Conservation (phyloP, 2,329 filamentous ascomycete genomes). For the Clarireedia sp. region DNA sequence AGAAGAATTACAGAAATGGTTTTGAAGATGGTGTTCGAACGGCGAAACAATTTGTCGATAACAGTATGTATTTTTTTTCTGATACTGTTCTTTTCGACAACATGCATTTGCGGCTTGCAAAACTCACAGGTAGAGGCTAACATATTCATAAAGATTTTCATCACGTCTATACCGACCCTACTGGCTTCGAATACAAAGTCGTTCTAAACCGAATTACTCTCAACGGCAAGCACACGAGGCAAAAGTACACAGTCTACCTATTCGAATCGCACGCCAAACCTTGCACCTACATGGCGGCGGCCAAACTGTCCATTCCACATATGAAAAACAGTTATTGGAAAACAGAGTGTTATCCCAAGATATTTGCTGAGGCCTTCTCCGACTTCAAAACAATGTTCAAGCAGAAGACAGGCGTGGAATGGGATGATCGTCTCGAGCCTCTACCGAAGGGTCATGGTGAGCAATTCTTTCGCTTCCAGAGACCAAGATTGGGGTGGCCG, state of each 20-base stretch:
- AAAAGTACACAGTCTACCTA: constrained; percentile 53
- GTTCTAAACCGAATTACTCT: constrained; percentile 47
- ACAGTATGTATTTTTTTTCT: constrained; percentile 34
- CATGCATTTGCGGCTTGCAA: background rate
- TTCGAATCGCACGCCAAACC: constrained; percentile 57
- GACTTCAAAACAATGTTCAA: constrained; percentile 51
- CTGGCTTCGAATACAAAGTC: constrained; percentile 57
- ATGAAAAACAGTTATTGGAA: constrained; percentile 30
- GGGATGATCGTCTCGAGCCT: constrained; percentile 43
- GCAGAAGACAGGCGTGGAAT: constrained; percentile 48
- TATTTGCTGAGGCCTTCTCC: constrained; percentile 38
- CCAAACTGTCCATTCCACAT: constrained; percentile 36
- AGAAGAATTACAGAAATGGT: constrained; percentile 30
- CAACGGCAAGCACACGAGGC: constrained; percentile 38
- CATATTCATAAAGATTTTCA: constrained; percentile 42
- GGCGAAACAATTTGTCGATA: constrained; percentile 39
- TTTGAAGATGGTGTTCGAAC: constrained; percentile 27
- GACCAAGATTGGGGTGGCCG: constrained; percentile 13
- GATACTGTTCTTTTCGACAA: background rate
- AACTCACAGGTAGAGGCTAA: constrained; percentile 7
- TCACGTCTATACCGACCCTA: constrained; percentile 55
- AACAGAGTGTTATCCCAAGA: constrained; percentile 32
- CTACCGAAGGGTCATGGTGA: background rate
- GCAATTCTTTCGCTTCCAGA: constrained; percentile 12
- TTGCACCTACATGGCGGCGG: constrained; percentile 52